Evolutionary conservation across 148 eudicot genomes (phyloP).

Genomic region (Vaccinium darrowii): DNA sequence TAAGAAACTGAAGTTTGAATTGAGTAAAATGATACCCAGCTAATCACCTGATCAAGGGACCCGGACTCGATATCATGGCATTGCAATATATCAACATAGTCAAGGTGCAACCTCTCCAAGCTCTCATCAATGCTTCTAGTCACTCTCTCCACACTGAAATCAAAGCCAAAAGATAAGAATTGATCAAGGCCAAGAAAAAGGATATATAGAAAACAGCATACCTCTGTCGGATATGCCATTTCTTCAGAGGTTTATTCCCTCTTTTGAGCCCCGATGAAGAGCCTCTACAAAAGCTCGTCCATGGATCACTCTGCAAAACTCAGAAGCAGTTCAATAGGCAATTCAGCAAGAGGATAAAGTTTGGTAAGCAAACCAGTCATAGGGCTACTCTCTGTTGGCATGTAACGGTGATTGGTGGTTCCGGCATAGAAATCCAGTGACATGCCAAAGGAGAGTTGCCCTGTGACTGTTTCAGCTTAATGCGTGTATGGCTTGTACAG

Average conservation of each 20-base stretch:
- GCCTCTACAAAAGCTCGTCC: not conserved
- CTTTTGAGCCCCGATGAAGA: not conserved
- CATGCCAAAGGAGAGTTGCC: conserved; percentile 38
- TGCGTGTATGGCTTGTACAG: not conserved
- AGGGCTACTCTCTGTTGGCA: conserved; percentile 49
- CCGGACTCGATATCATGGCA: conserved; percentile 98
- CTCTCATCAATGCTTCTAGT: conserved; percentile 96
- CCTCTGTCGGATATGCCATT: conserved; percentile 20
- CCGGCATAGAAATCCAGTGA: not conserved
- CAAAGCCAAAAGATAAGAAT: too few species aligned
- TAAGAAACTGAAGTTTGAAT: not conserved
- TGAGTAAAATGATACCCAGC: not conserved
- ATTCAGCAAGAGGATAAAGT: not conserved
- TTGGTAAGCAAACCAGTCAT: conserved; percentile 31
- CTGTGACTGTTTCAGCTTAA: conserved; percentile 36
- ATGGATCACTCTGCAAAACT: not conserved
- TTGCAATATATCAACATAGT: conserved; percentile 86
- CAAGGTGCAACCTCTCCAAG: conserved; percentile 89
- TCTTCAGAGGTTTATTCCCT: conserved; percentile 24
- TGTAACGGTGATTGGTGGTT: not conserved
- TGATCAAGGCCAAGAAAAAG: conserved; percentile 10
- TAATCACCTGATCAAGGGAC: conserved; percentile 86
- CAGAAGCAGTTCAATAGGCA: too few species aligned
- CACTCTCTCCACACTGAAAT: too few species aligned
- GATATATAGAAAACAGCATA: not conserved